These are phyloP conservation scores for Entamoeba invadens DNA, from an alignment of 208 protist genomes.

Conservation along the genomic window DNA sequence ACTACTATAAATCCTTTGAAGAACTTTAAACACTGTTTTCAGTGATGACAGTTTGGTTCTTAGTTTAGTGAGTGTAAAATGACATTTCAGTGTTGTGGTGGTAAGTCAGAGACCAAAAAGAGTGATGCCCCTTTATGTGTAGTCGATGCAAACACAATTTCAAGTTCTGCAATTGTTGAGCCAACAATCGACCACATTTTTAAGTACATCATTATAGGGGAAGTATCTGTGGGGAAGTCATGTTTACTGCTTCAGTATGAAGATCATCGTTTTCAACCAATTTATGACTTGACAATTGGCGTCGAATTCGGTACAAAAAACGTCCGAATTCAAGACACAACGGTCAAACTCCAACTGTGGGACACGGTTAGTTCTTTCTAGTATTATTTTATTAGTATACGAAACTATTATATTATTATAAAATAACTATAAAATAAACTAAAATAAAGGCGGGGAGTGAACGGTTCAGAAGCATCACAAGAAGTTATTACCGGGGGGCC, in stretches of 20 bases:
- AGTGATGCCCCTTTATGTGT: background rate
- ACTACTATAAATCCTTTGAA: too few relatives aligned
- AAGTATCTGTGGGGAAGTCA: constrained; percentile 9
- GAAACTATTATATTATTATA: too few relatives aligned
- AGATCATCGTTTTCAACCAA: background rate
- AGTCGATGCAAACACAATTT: background rate
- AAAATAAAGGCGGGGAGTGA: constrained; percentile 31
- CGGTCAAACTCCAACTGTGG: background rate
- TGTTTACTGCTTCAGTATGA: background rate
- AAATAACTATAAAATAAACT: too few relatives aligned
- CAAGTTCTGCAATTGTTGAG: background rate
- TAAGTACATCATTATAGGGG: constrained; percentile 17
- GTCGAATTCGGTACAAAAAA: background rate
- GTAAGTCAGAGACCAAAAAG: background rate
- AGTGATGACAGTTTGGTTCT: too few relatives aligned
- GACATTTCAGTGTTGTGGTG: background rate
- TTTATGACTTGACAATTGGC: background rate
- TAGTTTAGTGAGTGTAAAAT: too few relatives aligned
- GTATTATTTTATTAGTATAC: too few relatives aligned
- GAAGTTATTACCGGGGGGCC: constrained; percentile 34
- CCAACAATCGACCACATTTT: background rate
- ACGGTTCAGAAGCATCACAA: constrained; percentile 20
- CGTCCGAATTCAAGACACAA: background rate
- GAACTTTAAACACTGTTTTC: too few relatives aligned
- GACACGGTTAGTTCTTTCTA: too few relatives aligned